A percentile compares a stretch with the other conserved stretches of the same genome.
These are phyloP conservation scores for Phytophthora parvispora DNA, from an alignment of 352 stramenopile species.

Conservation along the genomic window DNA sequence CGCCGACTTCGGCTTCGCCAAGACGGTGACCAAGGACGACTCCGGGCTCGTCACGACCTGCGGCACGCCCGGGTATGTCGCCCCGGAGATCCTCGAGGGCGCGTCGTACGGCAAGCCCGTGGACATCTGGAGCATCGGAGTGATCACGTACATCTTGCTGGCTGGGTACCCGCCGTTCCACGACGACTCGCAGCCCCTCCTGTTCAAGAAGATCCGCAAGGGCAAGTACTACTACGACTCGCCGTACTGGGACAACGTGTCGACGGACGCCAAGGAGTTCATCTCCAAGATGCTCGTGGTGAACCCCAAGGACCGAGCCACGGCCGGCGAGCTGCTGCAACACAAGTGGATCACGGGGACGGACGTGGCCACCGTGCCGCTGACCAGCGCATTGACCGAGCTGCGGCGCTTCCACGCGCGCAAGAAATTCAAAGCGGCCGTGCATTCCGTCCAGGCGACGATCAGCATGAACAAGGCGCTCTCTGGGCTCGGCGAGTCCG, in stretches of 20 bases:
- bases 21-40: slow-evolving; percentile 79
- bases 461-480: slow-evolving; percentile 87
- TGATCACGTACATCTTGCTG: slow-evolving; percentile 94
- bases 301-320: slow-evolving; percentile 77
- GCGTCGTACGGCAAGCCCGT: slow-evolving; percentile 85
- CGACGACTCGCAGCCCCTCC: slow-evolving; percentile 94
- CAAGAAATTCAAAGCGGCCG: slow-evolving; percentile 88
- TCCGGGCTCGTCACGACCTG: slow-evolving; percentile 77
- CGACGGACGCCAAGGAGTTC: slow-evolving; percentile 91
- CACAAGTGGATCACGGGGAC: slow-evolving; percentile 81
- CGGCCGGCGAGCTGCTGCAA: slow-evolving; percentile 65
- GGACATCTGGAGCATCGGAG: slow-evolving; percentile 89
- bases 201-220: slow-evolving; percentile 93
- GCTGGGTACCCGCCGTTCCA: slow-evolving; percentile 90
- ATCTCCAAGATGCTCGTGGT: slow-evolving; percentile 90
- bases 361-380: slow-evolving; percentile 77
- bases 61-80: slow-evolving; percentile 84
- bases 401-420: slow-evolving; percentile 84
- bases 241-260: slow-evolving; percentile 93
- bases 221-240: slow-evolving; percentile 91
- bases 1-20: slow-evolving; percentile 95
- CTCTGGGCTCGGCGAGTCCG: slow-evolving; percentile 37
- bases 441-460: slow-evolving; percentile 83
- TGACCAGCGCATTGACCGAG: slow-evolving; percentile 81
- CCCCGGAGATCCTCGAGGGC: slow-evolving; percentile 88